Evolutionary conservation across 495 filamentous ascomycete genomes (phyloP), one percentile per base, ranked within the genome.

Genomic region (Cladorrhinum samala): DNA sequence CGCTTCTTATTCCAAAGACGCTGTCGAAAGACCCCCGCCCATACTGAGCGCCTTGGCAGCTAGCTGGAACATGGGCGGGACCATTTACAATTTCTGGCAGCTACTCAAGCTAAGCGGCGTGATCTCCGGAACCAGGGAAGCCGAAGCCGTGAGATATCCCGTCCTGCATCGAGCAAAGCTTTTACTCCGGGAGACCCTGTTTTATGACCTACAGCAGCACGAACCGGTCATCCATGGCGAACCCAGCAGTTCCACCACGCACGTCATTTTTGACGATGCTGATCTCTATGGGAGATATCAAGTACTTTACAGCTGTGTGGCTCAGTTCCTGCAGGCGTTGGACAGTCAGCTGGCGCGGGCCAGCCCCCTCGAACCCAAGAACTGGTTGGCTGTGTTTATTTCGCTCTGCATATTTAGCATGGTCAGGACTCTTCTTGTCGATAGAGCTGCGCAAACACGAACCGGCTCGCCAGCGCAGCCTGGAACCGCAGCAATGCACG

Each of bases 381-480:
- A 53, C 37, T 77, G 75, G 75, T 54, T 75, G 2, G 71, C 75
- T n/a, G 53, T 66, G 18, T 74, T 77, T 47, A 62, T 72, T 49
- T 74, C 75, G 3, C 59, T 77, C 23, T 77, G 73, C 56, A 74
- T 77, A 37, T 77, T 77, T 49, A 76, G 72, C 59, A 58, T 76
- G n/a, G 69, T 76, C 30, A 70, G 69, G 49, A 76, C 75, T 6
- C 61, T 77, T 1, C 56, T 77, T 11, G 67, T 70, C 9, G 75
- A 77, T 50, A 55, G 73, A 13, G 68, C 69, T 16, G 64, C 69
- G 30, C 68, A 69, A 43, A 60, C 62, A 2, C 60, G 68, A 33
- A 46, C 63, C 21, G 40, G 44, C 20, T 66, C 70, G n/a, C 63
- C 66, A 23, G 55, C 67, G n/a, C 56, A 71, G 2, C 42, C 61